These are phyloP conservation scores for Plasmodium adleri DNA, from an alignment of 169 alveolate genomes.

Conservation along the genomic window DNA sequence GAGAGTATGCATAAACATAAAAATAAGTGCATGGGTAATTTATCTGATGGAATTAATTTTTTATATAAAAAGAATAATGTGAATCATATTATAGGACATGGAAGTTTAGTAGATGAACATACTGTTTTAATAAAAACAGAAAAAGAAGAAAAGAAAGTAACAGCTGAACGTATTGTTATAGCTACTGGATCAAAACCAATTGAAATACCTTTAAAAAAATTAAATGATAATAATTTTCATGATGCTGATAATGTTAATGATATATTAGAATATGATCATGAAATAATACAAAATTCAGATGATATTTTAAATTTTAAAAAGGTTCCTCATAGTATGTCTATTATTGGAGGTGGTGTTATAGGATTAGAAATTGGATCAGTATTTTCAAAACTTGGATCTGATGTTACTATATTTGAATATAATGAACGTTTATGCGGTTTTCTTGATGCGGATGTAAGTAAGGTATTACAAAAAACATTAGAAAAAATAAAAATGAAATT, in stretches of 20 bases:
- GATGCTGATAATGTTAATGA: slow-evolving; percentile 88
- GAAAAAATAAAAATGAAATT: slow-evolving; percentile 85
- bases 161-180: slow-evolving; percentile 72
- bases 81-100: slow-evolving; percentile 89
- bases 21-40: slow-evolving; percentile 89
- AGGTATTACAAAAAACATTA: slow-evolving; percentile 88
- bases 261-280: slow-evolving; percentile 82
- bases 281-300: slow-evolving; percentile 80
- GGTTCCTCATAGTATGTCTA: slow-evolving; percentile 93
- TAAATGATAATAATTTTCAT: slow-evolving; percentile 87
- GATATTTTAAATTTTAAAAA: slow-evolving; percentile 80
- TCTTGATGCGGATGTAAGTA: slow-evolving; percentile 89
- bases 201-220: slow-evolving; percentile 88
- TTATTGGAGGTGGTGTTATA: slow-evolving; percentile 99
- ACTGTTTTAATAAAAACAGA: slow-evolving; percentile 36
- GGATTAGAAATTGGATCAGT: slow-evolving; percentile 98
- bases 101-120: slow-evolving; percentile 66
- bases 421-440: slow-evolving; percentile 83
- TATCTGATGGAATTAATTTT: slow-evolving; percentile 93
- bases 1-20: slow-evolving; percentile 88
- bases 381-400: slow-evolving; percentile 94
- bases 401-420: slow-evolving; percentile 85
- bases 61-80: slow-evolving; percentile 95
- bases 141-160: slow-evolving; percentile 31
- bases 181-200: slow-evolving; percentile 97